Evolutionary conservation across 1,139 yeast species (phyloP), one percentile per base, ranked within the genome.

Genomic region (Lizanozyma gosingica): DNA sequence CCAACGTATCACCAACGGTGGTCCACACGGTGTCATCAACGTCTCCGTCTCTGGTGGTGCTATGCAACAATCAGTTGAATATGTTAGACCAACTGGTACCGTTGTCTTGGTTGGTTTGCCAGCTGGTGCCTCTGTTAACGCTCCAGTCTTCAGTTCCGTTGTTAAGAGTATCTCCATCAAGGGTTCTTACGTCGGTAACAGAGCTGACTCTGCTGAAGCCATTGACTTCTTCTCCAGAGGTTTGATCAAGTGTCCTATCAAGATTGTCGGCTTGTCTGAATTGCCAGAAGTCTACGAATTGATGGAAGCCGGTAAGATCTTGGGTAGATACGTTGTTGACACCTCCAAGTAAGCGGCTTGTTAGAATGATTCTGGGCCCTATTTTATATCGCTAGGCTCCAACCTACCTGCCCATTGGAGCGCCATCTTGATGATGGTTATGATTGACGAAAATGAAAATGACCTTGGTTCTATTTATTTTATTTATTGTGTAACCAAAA

Each of bases 181-280:
- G 17, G 56, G 55, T 17, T 51, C 55, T 15, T 52, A 51, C 37
- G 55, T 52, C 14, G 56, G 56, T n/a, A 52, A 51, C 49, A 43
- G 56, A 35, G 52, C 52, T 14, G 56, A 52, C 43, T 45, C 56
- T 14, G 51, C 54, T 34, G 56, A 51, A 43, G 55, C 56, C 39
- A 48, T 52, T 39, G 56, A 52, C 40, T 52, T 50, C 44, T 51
- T 52, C 43, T 15, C 44, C 41, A 41, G 56, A 36, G 55, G 55
- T 33, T 46, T 48, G 46, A 50, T 52, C 41, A 44, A 46, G 41
- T 50, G 52, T 27, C 54, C 56, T 29, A 52, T 51, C 41, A 47
- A 51, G 46, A 34, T 52, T 29, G 56, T 48, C 18, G 52, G 53
- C 4, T 49, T 52, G 44, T 47, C 52, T 4, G 53, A 52, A 36